Evolutionary conservation across 2,329 filamentous ascomycete genomes (phyloP).

Genomic region (Aspergillus aculeatus): DNA sequence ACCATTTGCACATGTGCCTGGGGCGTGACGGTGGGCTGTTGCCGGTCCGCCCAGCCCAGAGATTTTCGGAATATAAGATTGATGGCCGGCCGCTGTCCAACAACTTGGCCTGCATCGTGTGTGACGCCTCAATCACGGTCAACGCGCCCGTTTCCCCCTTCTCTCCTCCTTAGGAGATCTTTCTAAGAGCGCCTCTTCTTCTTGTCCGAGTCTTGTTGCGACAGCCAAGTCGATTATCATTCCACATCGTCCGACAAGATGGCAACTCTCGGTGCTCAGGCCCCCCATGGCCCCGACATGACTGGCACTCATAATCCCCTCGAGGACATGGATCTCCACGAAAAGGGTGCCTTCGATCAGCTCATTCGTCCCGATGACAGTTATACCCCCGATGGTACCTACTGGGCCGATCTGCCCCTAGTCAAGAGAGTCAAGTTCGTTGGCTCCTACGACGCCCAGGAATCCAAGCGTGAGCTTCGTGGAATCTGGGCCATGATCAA

Average conservation of each 20-base stretch:
- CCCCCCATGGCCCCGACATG: conserved; percentile 51
- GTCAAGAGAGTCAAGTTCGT: conserved; percentile 72
- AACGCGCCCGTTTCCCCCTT: conserved; percentile 6
- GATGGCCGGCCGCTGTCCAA: conserved; percentile 15
- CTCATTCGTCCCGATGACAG: conserved; percentile 85
- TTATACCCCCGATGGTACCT: conserved; percentile 76
- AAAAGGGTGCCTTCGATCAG: conserved; percentile 68
- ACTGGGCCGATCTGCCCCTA: conserved; percentile 87
- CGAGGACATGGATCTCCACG: conserved; percentile 56
- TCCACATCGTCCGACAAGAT: conserved; percentile 23
- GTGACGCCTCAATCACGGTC: conserved; percentile 18
- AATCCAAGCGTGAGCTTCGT: conserved; percentile 65
- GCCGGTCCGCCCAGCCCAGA: conserved; percentile 17
- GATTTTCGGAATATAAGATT: conserved; percentile 23
- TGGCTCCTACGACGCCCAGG: conserved; percentile 66
- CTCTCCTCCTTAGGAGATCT: conserved; percentile 2
- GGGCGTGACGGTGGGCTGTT: conserved; percentile 14
- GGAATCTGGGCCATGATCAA: conserved; percentile 78
- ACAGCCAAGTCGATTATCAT: conserved; percentile 14
- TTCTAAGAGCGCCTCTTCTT: conserved; percentile 8
- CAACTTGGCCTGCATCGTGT: conserved; percentile 25
- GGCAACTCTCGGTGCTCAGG: conserved; percentile 41
- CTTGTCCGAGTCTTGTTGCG: conserved; percentile 14
- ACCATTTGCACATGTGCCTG: conserved; percentile 22
- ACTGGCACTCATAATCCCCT: conserved; percentile 44